Conservation (phyloP, 2,329 filamentous ascomycete genomes). For the Tolypocladium guangdongense region DNA sequence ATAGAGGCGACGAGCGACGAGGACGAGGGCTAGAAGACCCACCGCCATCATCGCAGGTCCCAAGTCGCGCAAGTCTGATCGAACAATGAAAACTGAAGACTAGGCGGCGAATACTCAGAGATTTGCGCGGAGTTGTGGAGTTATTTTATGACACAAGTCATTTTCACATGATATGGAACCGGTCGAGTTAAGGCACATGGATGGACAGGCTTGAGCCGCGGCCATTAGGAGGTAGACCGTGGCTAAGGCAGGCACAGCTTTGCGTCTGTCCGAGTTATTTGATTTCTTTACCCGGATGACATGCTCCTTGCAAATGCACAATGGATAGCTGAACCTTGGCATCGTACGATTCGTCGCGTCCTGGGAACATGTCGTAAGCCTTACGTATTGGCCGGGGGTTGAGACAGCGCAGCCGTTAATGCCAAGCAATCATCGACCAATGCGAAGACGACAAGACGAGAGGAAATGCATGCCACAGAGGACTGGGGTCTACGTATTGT, state of each 20-base stretch:
- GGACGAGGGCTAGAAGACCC: constrained; percentile 28
- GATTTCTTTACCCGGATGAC: background rate
- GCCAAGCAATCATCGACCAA: background rate
- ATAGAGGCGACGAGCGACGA: constrained; percentile 56
- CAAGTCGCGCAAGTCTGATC: background rate
- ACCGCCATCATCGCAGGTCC: background rate
- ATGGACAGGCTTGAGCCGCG: background rate
- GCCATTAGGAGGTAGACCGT: background rate
- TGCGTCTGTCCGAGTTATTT: background rate
- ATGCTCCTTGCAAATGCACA: background rate
- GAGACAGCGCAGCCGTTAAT: background rate
- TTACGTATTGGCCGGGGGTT: background rate
- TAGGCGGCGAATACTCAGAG: background rate
- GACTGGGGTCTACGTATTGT: too few species aligned
- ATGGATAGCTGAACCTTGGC: background rate
- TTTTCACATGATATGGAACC: background rate
- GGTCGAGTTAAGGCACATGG: background rate
- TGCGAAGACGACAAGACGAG: background rate
- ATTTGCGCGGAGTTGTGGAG: background rate
- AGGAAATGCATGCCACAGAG: too few species aligned
- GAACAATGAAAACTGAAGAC: background rate
- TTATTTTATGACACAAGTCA: background rate
- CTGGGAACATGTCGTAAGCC: background rate
- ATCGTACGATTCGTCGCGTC: background rate
- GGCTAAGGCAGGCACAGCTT: background rate